A percentile compares a stretch with the other conserved stretches of the same genome.
Conservation (phyloP, 2,329 filamentous ascomycete species). For the Alternaria sp. region DNA sequence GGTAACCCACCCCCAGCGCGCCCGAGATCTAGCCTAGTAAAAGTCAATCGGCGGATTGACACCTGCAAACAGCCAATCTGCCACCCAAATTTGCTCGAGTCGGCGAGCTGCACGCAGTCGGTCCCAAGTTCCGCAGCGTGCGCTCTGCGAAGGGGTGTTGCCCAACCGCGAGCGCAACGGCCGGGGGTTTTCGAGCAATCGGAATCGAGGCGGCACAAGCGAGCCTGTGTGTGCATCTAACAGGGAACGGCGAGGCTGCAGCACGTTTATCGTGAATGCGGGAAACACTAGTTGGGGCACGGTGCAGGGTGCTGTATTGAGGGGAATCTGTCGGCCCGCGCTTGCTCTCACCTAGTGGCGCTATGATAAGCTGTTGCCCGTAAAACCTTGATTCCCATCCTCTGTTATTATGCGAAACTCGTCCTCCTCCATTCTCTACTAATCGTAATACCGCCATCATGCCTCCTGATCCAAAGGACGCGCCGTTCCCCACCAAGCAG, state of each 20-base stretch:
- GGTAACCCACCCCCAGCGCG: constrained; percentile 2
- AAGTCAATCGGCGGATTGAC: constrained; percentile 10
- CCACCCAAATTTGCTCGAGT: background rate
- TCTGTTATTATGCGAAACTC: constrained; percentile 19
- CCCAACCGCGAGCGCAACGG: background rate
- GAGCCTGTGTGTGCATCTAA: constrained; percentile 12
- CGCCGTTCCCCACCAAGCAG: constrained; percentile 55
- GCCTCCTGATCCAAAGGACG: constrained; percentile 43
- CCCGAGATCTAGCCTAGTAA: constrained; percentile 10
- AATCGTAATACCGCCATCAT: constrained; percentile 29
- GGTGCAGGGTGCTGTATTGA: constrained; percentile 14
- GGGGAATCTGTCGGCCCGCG: constrained; percentile 25
- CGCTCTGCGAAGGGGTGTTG: background rate
- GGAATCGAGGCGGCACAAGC: constrained; percentile 19
- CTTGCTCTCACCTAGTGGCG: constrained; percentile 23
- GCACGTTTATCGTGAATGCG: constrained; percentile 17
- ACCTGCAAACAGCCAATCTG: background rate
- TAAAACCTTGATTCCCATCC: constrained; percentile 27
- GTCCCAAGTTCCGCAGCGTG: background rate
- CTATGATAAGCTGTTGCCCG: constrained; percentile 24
- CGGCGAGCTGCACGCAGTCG: background rate
- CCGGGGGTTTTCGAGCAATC: constrained; percentile 6
- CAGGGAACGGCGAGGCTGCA: constrained; percentile 22
- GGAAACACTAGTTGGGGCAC: constrained; percentile 18
- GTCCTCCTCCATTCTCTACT: constrained; percentile 13